Conservation (phyloP, 306 rosid genomes). For the Spatholobus suberectus region DNA sequence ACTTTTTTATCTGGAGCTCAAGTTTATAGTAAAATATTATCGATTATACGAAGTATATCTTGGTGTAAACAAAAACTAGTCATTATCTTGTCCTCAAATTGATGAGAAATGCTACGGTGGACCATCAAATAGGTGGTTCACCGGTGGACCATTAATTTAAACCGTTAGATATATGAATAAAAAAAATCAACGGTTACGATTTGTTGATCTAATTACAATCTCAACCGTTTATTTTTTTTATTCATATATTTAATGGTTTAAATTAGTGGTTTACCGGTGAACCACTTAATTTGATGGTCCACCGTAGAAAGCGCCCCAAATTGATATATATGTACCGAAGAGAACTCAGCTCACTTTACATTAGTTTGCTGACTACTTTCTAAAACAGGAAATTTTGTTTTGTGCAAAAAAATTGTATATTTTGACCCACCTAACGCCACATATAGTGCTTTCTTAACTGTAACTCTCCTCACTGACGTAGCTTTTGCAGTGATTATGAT, state of each 20-base stretch:
- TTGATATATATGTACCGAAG: neutral
- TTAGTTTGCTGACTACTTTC: neutral
- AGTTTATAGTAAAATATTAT: neutral
- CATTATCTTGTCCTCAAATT: neutral
- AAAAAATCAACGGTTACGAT: no score
- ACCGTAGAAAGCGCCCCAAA: no score
- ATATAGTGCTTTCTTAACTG: conserved; percentile 21
- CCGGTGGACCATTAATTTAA: no score
- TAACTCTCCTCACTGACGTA: neutral
- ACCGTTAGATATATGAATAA: no score
- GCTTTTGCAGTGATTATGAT: neutral
- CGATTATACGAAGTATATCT: neutral
- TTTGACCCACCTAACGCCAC: conserved; percentile 23
- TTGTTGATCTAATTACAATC: no score
- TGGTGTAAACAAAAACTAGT: neutral
- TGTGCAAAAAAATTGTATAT: neutral
- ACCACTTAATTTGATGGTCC: no score
- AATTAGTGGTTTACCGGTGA: no score
- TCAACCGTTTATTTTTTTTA: no score
- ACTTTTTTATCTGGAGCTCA: neutral
- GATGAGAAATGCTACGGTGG: no score
- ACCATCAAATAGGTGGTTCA: no score
- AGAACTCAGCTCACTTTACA: neutral
- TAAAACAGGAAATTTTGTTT: neutral
- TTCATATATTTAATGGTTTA: no score